Percentiles rank a stretch among this genome's conserved stretches.
phyloP scores from a whole-genome alignment of 805 yeast genomes.

The Metschnikowia borealis region DNA sequence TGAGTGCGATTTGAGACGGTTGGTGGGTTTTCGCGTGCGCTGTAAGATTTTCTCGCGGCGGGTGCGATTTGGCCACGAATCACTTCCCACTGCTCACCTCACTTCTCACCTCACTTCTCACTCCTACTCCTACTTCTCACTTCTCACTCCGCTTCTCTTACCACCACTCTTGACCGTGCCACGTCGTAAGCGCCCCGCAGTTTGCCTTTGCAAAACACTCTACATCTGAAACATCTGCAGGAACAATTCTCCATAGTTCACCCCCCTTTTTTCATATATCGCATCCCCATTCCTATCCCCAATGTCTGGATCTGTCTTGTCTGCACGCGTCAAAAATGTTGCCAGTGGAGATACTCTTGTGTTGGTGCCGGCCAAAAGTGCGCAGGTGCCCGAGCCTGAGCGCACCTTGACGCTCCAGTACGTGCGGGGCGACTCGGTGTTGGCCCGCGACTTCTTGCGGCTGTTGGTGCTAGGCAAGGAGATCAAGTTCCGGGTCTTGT shows the following conservation, averaged over 20 bases:
- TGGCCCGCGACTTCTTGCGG: conserved; percentile 60
- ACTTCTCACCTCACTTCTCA: neutral
- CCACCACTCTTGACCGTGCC: no score
- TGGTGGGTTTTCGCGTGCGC: neutral
- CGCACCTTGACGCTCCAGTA: conserved; percentile 61
- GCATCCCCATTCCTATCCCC: no score
- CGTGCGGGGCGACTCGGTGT: conserved; percentile 56
- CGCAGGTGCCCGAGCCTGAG: conserved; percentile 49
- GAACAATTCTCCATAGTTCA: no score
- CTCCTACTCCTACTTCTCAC: neutral
- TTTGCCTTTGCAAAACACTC: no score
- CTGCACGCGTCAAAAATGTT: conserved; percentile 67
- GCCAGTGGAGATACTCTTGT: conserved; percentile 69
- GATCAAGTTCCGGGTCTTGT: conserved; percentile 54
- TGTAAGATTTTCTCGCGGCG: no score
- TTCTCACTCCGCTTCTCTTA: no score
- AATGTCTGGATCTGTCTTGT: conserved; percentile 1
- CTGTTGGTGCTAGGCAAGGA: conserved; percentile 60
- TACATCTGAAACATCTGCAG: no score
- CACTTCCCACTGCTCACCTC: no score
- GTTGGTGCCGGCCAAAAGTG: conserved; percentile 45
- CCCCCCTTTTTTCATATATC: no score
- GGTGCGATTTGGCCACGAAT: neutral
- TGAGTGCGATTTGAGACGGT: neutral
- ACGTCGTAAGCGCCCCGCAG: no score